Percentiles rank a stretch among this genome's conserved stretches.
These are phyloP conservation scores for Oleoguttula mirabilis DNA, from an alignment of 495 filamentous ascomycete species.

Conservation along the genomic window DNA sequence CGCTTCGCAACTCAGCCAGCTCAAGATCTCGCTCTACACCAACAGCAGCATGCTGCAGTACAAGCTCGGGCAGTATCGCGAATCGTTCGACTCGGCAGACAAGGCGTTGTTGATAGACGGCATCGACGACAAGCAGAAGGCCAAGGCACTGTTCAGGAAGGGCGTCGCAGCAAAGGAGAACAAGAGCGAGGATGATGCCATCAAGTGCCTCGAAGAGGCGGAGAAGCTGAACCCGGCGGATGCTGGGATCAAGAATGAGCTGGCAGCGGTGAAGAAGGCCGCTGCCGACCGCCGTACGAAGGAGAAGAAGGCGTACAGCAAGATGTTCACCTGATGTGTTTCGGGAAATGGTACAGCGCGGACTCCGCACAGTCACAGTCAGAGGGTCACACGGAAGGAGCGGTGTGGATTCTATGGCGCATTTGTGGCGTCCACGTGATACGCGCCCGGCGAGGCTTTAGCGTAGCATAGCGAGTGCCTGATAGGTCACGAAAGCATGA, in stretches of 20 bases:
- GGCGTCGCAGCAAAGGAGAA: slow-evolving; percentile 58
- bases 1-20: slow-evolving; percentile 49
- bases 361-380: no score
- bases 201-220: slow-evolving; percentile 67
- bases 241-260: slow-evolving; percentile 60
- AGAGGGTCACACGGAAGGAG: no score
- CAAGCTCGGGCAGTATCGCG: slow-evolving; percentile 61
- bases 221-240: slow-evolving; percentile 64
- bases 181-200: slow-evolving; percentile 77
- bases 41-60: slow-evolving; percentile 70
- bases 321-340: slow-evolving; percentile 67
- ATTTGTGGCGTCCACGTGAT: no score
- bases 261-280: slow-evolving; percentile 61
- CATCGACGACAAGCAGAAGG: slow-evolving; percentile 63
- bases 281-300: slow-evolving; percentile 61
- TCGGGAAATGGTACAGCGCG: no score
- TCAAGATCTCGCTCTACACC: slow-evolving; percentile 65
- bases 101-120: slow-evolving; percentile 59
- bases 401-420: no score
- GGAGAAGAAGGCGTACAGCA: slow-evolving; percentile 80
- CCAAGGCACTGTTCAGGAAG: slow-evolving; percentile 77
- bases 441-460: no score
- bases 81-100: slow-evolving; percentile 55
- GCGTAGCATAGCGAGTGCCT: no score
- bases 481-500: no score